Percentiles rank a stretch among this genome's conserved stretches.
These are phyloP conservation scores for Chytriomyces sp. DNA, from an alignment of 192 early-diverging fungal species.

Conservation along the genomic window DNA sequence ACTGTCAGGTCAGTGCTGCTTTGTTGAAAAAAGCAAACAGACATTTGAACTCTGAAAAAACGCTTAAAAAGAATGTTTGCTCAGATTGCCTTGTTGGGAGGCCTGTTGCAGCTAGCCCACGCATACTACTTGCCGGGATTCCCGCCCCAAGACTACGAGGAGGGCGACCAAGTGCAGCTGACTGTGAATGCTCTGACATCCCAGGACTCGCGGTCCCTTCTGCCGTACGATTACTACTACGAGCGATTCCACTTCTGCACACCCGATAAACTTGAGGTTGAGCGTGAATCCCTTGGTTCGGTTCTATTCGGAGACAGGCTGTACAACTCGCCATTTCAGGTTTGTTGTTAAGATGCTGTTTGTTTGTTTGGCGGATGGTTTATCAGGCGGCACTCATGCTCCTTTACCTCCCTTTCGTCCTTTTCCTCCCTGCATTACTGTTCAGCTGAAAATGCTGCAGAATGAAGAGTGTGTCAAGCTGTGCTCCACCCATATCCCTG, in stretches of 20 bases:
- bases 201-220: constrained; percentile 37
- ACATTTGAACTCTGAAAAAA: background rate
- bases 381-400: background rate
- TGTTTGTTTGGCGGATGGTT: constrained; percentile 12
- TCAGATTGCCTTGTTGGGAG: background rate
- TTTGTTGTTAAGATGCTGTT: constrained; percentile 45
- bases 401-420: background rate
- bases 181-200: constrained; percentile 90
- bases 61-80: background rate
- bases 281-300: constrained; percentile 84
- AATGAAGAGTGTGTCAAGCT: constrained; percentile 63
- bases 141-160: constrained; percentile 82
- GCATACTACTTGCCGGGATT: constrained; percentile 96
- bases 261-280: constrained; percentile 64
- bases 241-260: constrained; percentile 84
- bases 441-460: constrained; percentile 66
- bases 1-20: too few relatives aligned
- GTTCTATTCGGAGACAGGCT: constrained; percentile 97
- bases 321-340: constrained; percentile 78
- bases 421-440: background rate
- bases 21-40: background rate
- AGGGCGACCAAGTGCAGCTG: constrained; percentile 71
- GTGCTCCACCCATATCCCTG: constrained; percentile 66
- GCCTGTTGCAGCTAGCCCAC: background rate
- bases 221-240: constrained; percentile 90